Evolutionary conservation across 2,329 filamentous ascomycete species (phyloP).

Genomic region (Pseudopyricularia cyperi): DNA sequence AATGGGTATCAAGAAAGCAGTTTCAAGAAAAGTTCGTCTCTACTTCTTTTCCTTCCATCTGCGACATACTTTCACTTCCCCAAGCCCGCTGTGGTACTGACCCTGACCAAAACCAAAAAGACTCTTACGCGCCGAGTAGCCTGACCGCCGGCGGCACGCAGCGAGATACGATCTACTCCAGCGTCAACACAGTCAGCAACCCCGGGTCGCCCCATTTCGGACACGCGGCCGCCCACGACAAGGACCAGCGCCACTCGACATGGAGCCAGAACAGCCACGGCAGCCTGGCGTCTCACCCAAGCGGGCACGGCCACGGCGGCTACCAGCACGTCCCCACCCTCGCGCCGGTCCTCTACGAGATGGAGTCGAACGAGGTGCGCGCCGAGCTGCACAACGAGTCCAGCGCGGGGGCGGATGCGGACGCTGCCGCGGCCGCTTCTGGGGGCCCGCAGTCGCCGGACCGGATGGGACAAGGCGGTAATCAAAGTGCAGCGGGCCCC

Average conservation of each 20-base stretch:
- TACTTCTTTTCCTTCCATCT: too few species aligned
- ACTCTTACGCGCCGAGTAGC: not conserved
- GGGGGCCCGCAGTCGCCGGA: too few species aligned
- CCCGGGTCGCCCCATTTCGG: not conserved
- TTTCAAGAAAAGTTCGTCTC: not conserved
- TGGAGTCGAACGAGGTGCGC: constrained; percentile 1
- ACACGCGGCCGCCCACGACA: not conserved
- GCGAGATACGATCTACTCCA: not conserved
- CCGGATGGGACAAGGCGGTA: too few species aligned
- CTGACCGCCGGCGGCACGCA: not conserved
- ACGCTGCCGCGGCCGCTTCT: not conserved
- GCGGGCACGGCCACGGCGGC: not conserved
- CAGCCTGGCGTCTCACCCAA: not conserved
- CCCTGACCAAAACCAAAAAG: too few species aligned
- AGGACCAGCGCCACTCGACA: not conserved
- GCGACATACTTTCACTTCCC: too few species aligned
- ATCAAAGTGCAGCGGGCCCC: too few species aligned
- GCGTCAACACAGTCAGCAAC: not conserved
- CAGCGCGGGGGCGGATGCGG: not conserved
- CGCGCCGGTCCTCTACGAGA: constrained; percentile 1
- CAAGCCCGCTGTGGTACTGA: too few species aligned
- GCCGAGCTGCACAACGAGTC: not conserved
- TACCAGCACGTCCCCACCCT: not conserved
- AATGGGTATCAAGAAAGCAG: not conserved
- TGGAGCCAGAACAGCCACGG: not conserved